Percentiles rank a stretch among this genome's conserved stretches.
Evolutionary conservation across 768 basidiomycete genomes (phyloP).

Genomic region (Termitomyces sp.): DNA sequence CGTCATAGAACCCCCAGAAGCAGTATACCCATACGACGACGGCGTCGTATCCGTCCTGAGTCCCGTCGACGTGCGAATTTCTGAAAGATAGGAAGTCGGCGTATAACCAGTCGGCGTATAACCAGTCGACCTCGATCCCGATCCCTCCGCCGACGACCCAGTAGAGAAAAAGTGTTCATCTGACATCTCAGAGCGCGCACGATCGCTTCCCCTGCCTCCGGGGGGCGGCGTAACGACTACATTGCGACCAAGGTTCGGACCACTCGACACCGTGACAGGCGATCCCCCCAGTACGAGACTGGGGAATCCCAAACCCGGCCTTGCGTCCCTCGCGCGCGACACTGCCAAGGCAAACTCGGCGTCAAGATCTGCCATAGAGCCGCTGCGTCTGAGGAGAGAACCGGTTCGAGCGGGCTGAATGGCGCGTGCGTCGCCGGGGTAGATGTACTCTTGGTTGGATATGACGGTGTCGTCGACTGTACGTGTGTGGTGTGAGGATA

Average conservation of each 20-base stretch:
- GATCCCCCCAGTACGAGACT: constrained; percentile 43
- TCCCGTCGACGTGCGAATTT: constrained; percentile 23
- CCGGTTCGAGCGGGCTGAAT: constrained; percentile 57
- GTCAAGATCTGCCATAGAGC: constrained; percentile 73
- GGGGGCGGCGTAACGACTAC: constrained; percentile 40
- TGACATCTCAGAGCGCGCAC: constrained; percentile 19
- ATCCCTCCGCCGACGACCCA: constrained; percentile 22
- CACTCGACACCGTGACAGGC: constrained; percentile 71
- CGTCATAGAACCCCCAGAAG: constrained; percentile 17
- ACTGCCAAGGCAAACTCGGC: constrained; percentile 43
- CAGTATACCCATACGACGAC: constrained; percentile 24
- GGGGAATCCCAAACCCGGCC: constrained; percentile 28
- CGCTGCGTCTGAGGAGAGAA: constrained; percentile 47
- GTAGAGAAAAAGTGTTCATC: constrained; percentile 38
- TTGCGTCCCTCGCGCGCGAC: constrained; percentile 38
- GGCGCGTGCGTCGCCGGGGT: constrained; percentile 66
- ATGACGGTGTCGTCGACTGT: constrained; percentile 74
- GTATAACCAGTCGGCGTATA: constrained; percentile 35
- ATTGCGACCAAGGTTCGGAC: constrained; percentile 41
- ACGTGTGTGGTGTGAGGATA: constrained; percentile 53
- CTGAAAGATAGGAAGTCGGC: constrained; percentile 22
- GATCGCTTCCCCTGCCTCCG: constrained; percentile 26
- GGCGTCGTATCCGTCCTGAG: constrained; percentile 16
- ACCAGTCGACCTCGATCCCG: constrained; percentile 28
- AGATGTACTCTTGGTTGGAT: constrained; percentile 57